Percentiles rank a stretch among this genome's conserved stretches.
phyloP scores from a whole-genome alignment of 148 eudicot species.

The Vaccinium darrowii region DNA sequence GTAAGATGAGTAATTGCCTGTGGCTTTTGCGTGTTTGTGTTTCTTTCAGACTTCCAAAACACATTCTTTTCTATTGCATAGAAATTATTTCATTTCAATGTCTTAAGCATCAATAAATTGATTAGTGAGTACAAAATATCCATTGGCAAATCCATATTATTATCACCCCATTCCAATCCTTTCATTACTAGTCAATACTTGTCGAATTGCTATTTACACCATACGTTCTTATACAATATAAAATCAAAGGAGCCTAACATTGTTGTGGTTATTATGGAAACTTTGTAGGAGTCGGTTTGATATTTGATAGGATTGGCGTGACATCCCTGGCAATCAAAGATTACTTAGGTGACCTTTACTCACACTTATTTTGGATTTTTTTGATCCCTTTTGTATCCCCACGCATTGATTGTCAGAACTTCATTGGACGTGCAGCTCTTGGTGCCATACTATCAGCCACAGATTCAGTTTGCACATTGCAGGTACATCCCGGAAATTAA shows the following conservation, averaged over 20 bases:
- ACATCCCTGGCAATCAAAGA: slow-evolving; percentile 41
- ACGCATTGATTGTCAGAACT: slow-evolving; percentile 1
- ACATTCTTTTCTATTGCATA: background rate
- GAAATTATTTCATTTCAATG: background rate
- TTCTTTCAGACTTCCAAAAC: background rate
- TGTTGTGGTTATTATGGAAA: slow-evolving; percentile 10
- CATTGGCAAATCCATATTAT: background rate
- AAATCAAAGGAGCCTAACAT: background rate
- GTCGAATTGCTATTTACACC: background rate
- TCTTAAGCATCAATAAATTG: slow-evolving; percentile 1
- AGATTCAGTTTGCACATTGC: slow-evolving; percentile 94
- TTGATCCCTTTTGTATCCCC: background rate
- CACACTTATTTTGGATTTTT: background rate
- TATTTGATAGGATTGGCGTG: slow-evolving; percentile 49
- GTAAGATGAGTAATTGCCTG: slow-evolving; percentile 35
- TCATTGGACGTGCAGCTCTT: slow-evolving; percentile 49
- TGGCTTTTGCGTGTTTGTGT: background rate
- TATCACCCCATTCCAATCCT: background rate
- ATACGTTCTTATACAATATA: background rate
- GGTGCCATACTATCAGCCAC: slow-evolving; percentile 94
- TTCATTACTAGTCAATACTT: background rate
- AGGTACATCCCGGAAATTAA: slow-evolving; percentile 40
- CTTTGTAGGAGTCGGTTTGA: slow-evolving; percentile 39
- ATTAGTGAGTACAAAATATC: background rate
- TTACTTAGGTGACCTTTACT: slow-evolving; percentile 44